Base-by-base conservation (phyloP, 805 yeast species). In the Metschnikowia arizonensis region DNA sequence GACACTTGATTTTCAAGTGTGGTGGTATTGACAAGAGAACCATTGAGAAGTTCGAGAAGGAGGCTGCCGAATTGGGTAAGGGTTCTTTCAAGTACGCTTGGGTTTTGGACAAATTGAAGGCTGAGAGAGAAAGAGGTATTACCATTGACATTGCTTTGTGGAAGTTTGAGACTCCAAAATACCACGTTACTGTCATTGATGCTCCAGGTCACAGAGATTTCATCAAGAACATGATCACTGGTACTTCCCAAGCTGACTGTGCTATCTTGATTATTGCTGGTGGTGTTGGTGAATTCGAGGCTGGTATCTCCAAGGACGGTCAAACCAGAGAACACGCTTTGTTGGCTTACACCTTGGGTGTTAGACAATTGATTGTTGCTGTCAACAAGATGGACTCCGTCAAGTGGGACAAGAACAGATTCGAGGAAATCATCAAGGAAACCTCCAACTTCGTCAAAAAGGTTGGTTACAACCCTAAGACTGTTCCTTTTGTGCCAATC, bases 1-100 rank as follows among this genome's bases (percentile, higher is more conserved):
- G 97, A 78, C 97, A 90, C 85, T 86, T 90, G 79, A 90, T 90
- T 73, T 89, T 74, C 95, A 89, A 89, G 91, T 90, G 97, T 82
- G 97, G 97, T 86, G 97, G 95, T 85, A 88, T 88, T 67, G 97
- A 89, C 81, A 89, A 89, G 88, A 86, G 97, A 83, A 89, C 96
- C 74, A 88, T 89, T 70, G 96, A 89, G 82, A 88, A 88, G 88
- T 88, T 88, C 78, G 96, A 88, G 81, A 85, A 88, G 83, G 96
- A 89, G 78, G 96, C 96, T 67, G 95, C 93, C 68, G 96, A 88
- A 76, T 85, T 85, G 72, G 96, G 96, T 68, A 88, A 87, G 82
- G 93, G 95, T 77, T 88, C 96, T 69, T 89, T 88, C 88, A 88
- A 88, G 78, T 85, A 88, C 85, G 96, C 96, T 65, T 88, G 96